A percentile compares a stretch with the other conserved stretches of the same genome.
Evolutionary conservation across 2,329 filamentous ascomycete species (phyloP).

Genomic region (Mycogone perniciosa): DNA sequence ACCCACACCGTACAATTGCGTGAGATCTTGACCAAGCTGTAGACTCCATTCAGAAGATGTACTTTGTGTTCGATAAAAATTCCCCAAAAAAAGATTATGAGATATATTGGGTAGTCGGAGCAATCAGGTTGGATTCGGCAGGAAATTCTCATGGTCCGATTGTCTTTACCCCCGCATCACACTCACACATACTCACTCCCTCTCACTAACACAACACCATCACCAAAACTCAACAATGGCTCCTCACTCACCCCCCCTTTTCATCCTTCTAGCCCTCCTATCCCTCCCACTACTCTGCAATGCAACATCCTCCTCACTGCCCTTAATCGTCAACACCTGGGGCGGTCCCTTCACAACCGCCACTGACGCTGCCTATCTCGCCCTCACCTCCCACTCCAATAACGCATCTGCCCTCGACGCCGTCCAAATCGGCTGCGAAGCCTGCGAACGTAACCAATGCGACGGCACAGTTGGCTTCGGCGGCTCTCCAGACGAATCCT

Average conservation of each 20-base stretch:
- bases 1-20: too few species aligned
- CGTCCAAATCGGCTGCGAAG: slow-evolving; percentile 43
- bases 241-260: not conserved
- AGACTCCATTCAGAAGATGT: too few species aligned
- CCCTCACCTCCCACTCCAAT: slow-evolving; percentile 23
- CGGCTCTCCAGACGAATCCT: slow-evolving; percentile 48
- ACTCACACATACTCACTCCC: too few species aligned
- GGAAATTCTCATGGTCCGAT: too few species aligned
- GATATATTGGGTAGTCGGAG: too few species aligned
- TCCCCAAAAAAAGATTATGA: too few species aligned
- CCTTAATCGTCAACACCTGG: slow-evolving; percentile 51
- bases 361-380: slow-evolving; percentile 43
- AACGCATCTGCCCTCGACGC: slow-evolving; percentile 41
- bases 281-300: slow-evolving; percentile 2
- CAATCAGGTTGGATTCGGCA: too few species aligned
- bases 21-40: too few species aligned
- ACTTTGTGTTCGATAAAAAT: too few species aligned
- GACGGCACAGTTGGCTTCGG: slow-evolving; percentile 50
- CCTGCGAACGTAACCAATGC: slow-evolving; percentile 47
- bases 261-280: slow-evolving; percentile 14
- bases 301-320: slow-evolving; percentile 23
- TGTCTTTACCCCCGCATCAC: too few species aligned
- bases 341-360: slow-evolving; percentile 45
- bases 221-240: slow-evolving; percentile 9
- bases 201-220: not conserved